These are phyloP conservation scores for Claviceps fusiformis DNA, from an alignment of 2,329 filamentous ascomycete genomes.

Conservation along the genomic window DNA sequence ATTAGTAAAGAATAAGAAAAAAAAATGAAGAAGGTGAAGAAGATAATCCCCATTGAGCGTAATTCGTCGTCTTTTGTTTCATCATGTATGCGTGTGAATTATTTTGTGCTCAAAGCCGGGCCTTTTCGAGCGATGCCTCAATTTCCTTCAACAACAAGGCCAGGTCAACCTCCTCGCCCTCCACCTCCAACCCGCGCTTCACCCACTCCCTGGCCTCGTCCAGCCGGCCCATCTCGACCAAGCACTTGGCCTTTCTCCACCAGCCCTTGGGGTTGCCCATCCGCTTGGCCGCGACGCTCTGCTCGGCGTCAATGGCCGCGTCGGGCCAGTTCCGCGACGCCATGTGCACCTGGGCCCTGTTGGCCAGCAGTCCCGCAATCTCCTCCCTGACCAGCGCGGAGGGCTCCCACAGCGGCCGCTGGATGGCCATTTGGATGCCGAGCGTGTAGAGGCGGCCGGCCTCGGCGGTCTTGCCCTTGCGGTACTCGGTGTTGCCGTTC, in stretches of 20 bases:
- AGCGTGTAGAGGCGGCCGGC: slow-evolving; percentile 71
- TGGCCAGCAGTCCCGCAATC: slow-evolving; percentile 63
- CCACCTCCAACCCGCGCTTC: slow-evolving; percentile 64
- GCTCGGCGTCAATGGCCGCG: slow-evolving; percentile 75
- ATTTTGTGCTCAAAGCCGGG: slow-evolving; percentile 13
- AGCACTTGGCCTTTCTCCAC: slow-evolving; percentile 75
- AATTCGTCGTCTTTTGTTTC: neutral
- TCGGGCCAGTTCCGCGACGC: slow-evolving; percentile 69
- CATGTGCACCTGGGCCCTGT: slow-evolving; percentile 86
- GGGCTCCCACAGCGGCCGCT: slow-evolving; percentile 78
- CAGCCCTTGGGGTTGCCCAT: slow-evolving; percentile 87
- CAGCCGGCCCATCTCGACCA: slow-evolving; percentile 80
- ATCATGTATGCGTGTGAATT: neutral
- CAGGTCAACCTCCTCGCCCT: slow-evolving; percentile 56
- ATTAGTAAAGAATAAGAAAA: neutral
- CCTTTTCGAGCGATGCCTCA: slow-evolving; percentile 30
- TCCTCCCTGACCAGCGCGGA: slow-evolving; percentile 74
- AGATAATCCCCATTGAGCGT: neutral
- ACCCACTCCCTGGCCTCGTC: slow-evolving; percentile 76
- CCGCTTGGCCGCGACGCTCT: slow-evolving; percentile 75
- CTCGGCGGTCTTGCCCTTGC: slow-evolving; percentile 60
- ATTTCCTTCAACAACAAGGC: slow-evolving; percentile 51
- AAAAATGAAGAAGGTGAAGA: neutral
- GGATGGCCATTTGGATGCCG: slow-evolving; percentile 80
- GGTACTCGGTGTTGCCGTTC: slow-evolving; percentile 68